Base-by-base conservation (phyloP, 306 rosid species). In the Castanea crenata region DNA sequence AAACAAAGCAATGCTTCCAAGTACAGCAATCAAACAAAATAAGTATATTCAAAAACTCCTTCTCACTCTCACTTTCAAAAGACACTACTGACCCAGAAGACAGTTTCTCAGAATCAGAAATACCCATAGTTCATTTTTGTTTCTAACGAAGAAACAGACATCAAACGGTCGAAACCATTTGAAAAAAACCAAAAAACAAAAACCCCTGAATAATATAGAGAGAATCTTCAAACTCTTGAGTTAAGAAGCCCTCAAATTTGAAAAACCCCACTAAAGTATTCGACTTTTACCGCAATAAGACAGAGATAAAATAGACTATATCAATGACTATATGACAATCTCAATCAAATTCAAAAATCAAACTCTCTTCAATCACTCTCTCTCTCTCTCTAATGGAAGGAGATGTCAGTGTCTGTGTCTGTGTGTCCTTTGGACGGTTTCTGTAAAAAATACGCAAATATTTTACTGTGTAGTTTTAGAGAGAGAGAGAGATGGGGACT, bases 321-420 rank as follows among this genome's bases (percentile, higher is more conserved):
- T 49, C 54, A 49, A 49, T 49, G 16, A 49, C 16, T 10, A 49
- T 49, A 52, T 7, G 75, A 20, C 71, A 75, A 31, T 3, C 72
- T 77, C 86, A 78, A 79, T 73, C 87, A 73, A 74, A 80, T 91
- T 91, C 91, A 89, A 87, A 89, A 87, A 85, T 92, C 87, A 89
- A 90, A 92, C 79, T 81, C 80, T 85, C 78, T 9, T 54, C 83
- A 19, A 14, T 23, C 29, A 61, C 54, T 76, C 76, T 73, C 59
- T 61, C 76, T 61, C 83, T 79, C 78, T 76, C 79, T 78, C 65
- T 74, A 44, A 72, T 51, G 71, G 87, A 84, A 87, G 85, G 64
- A 20, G 55, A 34, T 85, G 88, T 15, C 75, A 81, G 87, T 49
- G 83, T 85, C 79, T 86, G 62, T 75, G 77, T 86, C 62, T 75